These are phyloP conservation scores for Saturnispora bothae DNA, from an alignment of 805 yeast genomes.

Conservation along the genomic window DNA sequence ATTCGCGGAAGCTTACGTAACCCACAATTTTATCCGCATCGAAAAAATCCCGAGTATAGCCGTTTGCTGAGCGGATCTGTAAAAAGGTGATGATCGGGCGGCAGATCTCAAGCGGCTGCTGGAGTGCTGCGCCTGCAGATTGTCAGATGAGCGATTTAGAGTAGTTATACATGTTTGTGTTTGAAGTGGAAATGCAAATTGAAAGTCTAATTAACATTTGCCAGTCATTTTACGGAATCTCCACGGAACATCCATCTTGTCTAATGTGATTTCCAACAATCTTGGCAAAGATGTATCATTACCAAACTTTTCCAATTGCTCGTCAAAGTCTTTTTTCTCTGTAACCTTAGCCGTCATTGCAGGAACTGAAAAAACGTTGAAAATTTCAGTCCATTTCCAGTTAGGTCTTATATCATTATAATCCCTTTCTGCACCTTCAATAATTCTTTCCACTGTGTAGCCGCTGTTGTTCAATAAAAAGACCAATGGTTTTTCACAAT, in stretches of 20 bases:
- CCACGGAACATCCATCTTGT: constrained; percentile 54
- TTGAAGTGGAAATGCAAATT: too few relatives aligned
- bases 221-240: constrained; percentile 36
- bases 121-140: too few relatives aligned
- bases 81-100: too few relatives aligned
- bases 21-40: too few relatives aligned
- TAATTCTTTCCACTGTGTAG: constrained; percentile 81
- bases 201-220: constrained; percentile 1
- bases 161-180: too few relatives aligned
- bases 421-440: constrained; percentile 62
- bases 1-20: background rate
- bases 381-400: constrained; percentile 73
- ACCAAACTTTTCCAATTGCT: constrained; percentile 28
- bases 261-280: constrained; percentile 52
- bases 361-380: constrained; percentile 45
- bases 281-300: constrained; percentile 19
- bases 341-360: constrained; percentile 25
- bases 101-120: too few relatives aligned
- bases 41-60: too few relatives aligned
- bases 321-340: constrained; percentile 30
- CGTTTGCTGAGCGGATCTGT: too few relatives aligned
- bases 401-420: constrained; percentile 75
- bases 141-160: too few relatives aligned
- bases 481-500: constrained; percentile 59
- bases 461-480: constrained; percentile 78